A percentile compares a stretch with the other conserved stretches of the same genome.
phyloP scores from a whole-genome alignment of 1,139 yeast species.

The Scheffersomyces segobiensis region DNA sequence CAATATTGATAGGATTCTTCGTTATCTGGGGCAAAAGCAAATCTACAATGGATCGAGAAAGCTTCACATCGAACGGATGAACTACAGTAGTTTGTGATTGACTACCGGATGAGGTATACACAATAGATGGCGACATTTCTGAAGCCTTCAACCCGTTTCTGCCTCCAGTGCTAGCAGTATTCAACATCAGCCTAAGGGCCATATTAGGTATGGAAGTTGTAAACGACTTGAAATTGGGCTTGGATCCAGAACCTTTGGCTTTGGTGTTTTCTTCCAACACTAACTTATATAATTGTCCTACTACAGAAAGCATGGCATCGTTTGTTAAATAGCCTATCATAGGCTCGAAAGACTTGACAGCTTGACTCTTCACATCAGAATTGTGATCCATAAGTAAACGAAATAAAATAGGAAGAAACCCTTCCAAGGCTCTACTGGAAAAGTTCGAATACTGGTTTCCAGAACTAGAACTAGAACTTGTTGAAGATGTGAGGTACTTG shows the following conservation, averaged over 20 bases:
- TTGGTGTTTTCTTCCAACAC: conserved; percentile 21
- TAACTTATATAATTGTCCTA: conserved; percentile 27
- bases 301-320: conserved; percentile 22
- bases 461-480: neutral
- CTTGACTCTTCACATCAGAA: conserved; percentile 78
- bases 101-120: neutral
- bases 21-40: conserved; percentile 11
- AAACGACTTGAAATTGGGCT: conserved; percentile 37
- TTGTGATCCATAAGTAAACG: conserved; percentile 61
- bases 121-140: neutral
- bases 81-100: neutral
- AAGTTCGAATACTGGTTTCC: conserved; percentile 4
- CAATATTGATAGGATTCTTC: conserved; percentile 43
- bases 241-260: conserved; percentile 17
- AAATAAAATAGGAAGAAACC: conserved; percentile 51
- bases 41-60: conserved; percentile 20
- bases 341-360: conserved; percentile 59
- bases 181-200: conserved; percentile 66
- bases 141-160: neutral
- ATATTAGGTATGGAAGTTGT: conserved; percentile 68
- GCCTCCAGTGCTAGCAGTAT: conserved; percentile 15
- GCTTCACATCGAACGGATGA: conserved; percentile 12
- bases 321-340: conserved; percentile 31
- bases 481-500: conserved; percentile 33
- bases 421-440: conserved; percentile 25